These are phyloP conservation scores for Auriscalpium vulgare DNA, from an alignment of 768 basidiomycete genomes.

Conservation along the genomic window DNA sequence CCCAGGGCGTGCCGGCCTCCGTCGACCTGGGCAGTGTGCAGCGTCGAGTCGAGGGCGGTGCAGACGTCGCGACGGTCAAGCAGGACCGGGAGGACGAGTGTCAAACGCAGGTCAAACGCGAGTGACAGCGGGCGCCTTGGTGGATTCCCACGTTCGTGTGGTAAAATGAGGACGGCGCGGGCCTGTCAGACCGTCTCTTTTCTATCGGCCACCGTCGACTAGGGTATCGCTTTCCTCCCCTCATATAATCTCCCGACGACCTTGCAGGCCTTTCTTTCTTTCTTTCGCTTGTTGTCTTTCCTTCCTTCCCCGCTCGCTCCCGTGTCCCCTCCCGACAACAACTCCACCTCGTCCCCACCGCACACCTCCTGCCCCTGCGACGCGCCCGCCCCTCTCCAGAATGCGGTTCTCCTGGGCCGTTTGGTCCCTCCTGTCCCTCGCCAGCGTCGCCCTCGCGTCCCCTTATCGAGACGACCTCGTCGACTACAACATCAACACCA, in stretches of 20 bases:
- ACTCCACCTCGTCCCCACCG: not conserved
- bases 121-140: too few species aligned
- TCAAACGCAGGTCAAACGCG: too few species aligned
- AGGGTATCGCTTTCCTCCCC: not conserved
- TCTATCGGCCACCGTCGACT: not conserved
- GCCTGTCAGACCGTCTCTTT: not conserved
- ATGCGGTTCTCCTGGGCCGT: slow-evolving; percentile 46
- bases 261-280: not conserved
- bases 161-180: not conserved
- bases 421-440: slow-evolving; percentile 30
- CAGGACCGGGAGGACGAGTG: too few species aligned
- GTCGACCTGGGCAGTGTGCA: too few species aligned
- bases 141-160: not conserved
- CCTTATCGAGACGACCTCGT: slow-evolving; percentile 61
- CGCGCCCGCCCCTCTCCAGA: not conserved
- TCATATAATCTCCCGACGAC: not conserved
- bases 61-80: too few species aligned
- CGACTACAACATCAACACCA: slow-evolving; percentile 74
- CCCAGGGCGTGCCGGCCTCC: too few species aligned
- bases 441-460: slow-evolving; percentile 39
- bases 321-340: not conserved
- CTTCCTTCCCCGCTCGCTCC: not conserved
- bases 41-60: too few species aligned
- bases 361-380: not conserved
- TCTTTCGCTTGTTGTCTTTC: not conserved